phyloP scores from a whole-genome alignment of 495 filamentous ascomycete genomes.

The Sphaerosporella brunnea region DNA sequence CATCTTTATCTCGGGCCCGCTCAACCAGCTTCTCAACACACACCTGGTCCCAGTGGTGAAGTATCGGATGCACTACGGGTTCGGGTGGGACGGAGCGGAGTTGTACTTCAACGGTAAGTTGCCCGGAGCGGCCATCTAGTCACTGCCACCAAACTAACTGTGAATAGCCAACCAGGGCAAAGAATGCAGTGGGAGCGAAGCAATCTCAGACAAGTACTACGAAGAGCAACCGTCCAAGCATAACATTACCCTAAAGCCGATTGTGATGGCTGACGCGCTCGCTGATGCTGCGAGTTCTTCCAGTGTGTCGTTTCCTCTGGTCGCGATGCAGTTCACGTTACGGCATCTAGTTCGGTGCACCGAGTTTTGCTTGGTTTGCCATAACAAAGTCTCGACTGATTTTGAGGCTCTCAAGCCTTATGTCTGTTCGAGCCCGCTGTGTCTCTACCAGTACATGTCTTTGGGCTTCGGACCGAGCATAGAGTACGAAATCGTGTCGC shows the following conservation, averaged over 20 bases:
- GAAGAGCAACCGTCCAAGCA: slow-evolving; percentile 15
- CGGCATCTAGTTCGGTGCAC: slow-evolving; percentile 68
- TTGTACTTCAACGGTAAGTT: slow-evolving; percentile 32
- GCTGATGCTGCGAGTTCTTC: slow-evolving; percentile 10
- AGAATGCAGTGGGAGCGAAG: slow-evolving; percentile 13
- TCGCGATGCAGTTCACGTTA: slow-evolving; percentile 64
- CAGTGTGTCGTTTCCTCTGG: slow-evolving; percentile 42
- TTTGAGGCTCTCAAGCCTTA: slow-evolving; percentile 86
- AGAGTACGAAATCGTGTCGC: slow-evolving; percentile 63
- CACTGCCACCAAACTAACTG: too few species aligned
- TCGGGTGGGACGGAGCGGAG: slow-evolving; percentile 60
- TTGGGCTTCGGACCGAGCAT: slow-evolving; percentile 70
- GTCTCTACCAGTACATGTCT: slow-evolving; percentile 82
- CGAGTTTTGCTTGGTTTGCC: slow-evolving; percentile 77
- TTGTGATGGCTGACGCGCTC: slow-evolving; percentile 38
- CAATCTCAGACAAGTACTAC: slow-evolving; percentile 29
- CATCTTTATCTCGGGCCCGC: slow-evolving; percentile 54
- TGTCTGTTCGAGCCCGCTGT: slow-evolving; percentile 64
- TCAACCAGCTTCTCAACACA: slow-evolving; percentile 52
- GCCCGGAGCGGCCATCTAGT: neutral
- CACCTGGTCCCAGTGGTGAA: slow-evolving; percentile 47
- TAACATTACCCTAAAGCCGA: slow-evolving; percentile 22
- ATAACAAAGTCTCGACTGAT: slow-evolving; percentile 47
- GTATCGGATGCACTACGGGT: slow-evolving; percentile 34
- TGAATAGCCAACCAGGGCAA: neutral